These are phyloP conservation scores for Sanghuangporus sanghuang DNA, from an alignment of 1,284 basidiomycete species.

Conservation along the genomic window DNA sequence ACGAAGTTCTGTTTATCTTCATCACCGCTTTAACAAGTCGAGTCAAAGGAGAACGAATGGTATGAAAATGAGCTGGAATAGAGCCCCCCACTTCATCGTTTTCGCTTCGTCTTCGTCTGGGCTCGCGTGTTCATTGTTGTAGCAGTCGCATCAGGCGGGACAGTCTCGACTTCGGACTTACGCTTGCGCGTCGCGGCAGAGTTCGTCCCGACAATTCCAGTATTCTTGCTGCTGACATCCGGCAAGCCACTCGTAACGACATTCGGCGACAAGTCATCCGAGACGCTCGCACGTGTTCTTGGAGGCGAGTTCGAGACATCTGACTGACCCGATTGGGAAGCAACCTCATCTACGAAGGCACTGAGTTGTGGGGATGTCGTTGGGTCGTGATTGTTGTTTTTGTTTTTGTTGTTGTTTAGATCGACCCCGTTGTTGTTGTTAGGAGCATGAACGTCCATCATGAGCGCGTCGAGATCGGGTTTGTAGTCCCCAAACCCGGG, in stretches of 20 bases:
- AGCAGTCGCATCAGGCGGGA: not conserved
- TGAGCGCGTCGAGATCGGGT: not conserved
- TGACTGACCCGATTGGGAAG: constrained; percentile 24
- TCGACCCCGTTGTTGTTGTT: not conserved
- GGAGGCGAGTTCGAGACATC: constrained; percentile 18
- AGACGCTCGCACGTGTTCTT: not conserved
- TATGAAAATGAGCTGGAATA: not conserved
- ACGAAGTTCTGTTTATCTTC: not conserved
- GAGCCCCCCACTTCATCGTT: constrained; percentile 19
- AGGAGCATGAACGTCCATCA: not conserved
- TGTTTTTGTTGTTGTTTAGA: not conserved
- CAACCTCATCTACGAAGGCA: constrained; percentile 33
- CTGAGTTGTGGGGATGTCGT: constrained; percentile 21
- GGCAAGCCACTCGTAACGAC: not conserved
- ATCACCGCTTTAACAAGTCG: not conserved
- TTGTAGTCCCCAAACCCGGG: constrained; percentile 8
- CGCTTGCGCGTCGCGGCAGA: constrained; percentile 14
- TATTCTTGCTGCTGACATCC: not conserved
- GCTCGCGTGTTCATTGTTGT: not conserved
- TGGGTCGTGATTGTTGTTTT: not conserved
- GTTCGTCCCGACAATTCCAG: not conserved
- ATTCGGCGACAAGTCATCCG: constrained; percentile 6
- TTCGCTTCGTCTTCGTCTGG: constrained; percentile 21
- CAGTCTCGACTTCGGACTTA: constrained; percentile 4
- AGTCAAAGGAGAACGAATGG: not conserved